Conservation (phyloP, 2,329 filamentous ascomycete genomes). For the Xylariaceae sp. region DNA sequence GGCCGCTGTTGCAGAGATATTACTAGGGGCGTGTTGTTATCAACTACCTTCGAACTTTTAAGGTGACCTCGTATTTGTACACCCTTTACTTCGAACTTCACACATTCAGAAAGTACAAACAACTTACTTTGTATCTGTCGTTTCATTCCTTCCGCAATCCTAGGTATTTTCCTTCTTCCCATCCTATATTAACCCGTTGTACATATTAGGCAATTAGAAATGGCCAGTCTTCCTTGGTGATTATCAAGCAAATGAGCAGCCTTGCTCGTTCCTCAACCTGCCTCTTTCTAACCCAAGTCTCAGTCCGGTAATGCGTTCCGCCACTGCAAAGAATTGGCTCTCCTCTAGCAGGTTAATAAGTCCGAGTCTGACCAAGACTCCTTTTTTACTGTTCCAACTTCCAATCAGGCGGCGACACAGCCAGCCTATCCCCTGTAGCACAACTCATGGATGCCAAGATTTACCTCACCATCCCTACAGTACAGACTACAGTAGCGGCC, state of each 20-base stretch:
- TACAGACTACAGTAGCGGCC: too few relatives aligned
- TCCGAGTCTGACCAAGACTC: neutral
- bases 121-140: too few relatives aligned
- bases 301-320: conserved; percentile 4
- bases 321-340: conserved; percentile 4
- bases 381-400: neutral
- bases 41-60: too few relatives aligned
- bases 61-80: too few relatives aligned
- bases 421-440: conserved; percentile 6
- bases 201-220: neutral
- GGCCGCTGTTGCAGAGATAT: too few relatives aligned
- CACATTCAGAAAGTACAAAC: too few relatives aligned
- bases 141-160: too few relatives aligned
- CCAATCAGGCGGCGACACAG: conserved; percentile 4
- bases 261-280: conserved; percentile 1
- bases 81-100: too few relatives aligned
- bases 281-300: neutral
- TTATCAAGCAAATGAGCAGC: conserved; percentile 12
- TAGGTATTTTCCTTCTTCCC: too few relatives aligned
- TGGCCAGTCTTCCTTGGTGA: conserved; percentile 10
- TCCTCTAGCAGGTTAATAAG: neutral
- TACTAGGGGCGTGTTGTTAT: too few relatives aligned
- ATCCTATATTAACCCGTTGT: neutral
- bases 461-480: conserved; percentile 2
- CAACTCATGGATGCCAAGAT: too few relatives aligned